A percentile compares a stretch with the other conserved stretches of the same genome.
Conservation (phyloP, 1,139 yeast genomes). For the Zygoascus hellenicus region DNA sequence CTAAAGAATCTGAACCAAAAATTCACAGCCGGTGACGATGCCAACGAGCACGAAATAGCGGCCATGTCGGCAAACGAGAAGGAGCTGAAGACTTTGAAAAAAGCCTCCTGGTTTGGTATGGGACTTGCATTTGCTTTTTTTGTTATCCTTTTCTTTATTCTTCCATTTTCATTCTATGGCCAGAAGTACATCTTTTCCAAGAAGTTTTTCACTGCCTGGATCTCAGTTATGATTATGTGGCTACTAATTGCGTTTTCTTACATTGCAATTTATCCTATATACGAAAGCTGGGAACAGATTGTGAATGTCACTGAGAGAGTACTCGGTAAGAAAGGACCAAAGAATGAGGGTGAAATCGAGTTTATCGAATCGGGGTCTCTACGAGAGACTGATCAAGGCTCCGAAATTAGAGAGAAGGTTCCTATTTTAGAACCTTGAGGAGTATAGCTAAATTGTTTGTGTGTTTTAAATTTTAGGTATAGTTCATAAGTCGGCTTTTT, state of each 20-base stretch:
- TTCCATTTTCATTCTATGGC: conserved; percentile 17
- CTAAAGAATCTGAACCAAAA: conserved; percentile 57
- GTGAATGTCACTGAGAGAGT: conserved; percentile 1
- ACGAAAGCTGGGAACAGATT: conserved; percentile 13
- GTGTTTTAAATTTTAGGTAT: too few species aligned
- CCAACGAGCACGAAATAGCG: conserved; percentile 12
- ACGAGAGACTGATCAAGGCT: neutral
- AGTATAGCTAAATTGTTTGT: too few species aligned
- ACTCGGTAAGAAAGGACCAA: neutral
- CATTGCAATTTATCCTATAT: conserved; percentile 14
- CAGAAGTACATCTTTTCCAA: conserved; percentile 16
- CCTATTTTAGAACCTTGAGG: neutral
- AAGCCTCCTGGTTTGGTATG: neutral
- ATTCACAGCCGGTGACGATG: conserved; percentile 53
- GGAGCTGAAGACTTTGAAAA: neutral
- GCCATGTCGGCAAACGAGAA: conserved; percentile 10
- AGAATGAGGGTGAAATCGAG: neutral
- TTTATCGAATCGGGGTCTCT: neutral
- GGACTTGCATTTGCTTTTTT: neutral
- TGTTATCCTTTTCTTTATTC: conserved; percentile 7
- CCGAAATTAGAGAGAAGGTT: neutral
- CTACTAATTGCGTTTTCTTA: conserved; percentile 10
- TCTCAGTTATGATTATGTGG: conserved; percentile 15
- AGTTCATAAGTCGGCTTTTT: too few species aligned
- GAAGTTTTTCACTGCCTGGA: conserved; percentile 17